A percentile compares a stretch with the other conserved stretches of the same genome.
These are phyloP conservation scores for Podaxis pistillaris DNA, from an alignment of 768 basidiomycete genomes.

Conservation along the genomic window DNA sequence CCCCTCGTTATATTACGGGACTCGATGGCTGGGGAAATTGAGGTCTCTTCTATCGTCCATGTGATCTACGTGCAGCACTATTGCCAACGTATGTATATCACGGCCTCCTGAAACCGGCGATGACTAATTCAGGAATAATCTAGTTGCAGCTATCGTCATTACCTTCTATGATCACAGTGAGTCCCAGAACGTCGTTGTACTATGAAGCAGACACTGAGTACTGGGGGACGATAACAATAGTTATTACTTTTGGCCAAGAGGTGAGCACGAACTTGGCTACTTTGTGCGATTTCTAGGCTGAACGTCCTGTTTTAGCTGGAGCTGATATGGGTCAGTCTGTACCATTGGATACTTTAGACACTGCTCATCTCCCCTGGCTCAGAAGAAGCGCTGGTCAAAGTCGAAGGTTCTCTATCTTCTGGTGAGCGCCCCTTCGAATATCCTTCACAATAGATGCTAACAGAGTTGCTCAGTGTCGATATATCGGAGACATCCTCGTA, in stretches of 20 bases:
- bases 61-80: slow-evolving; percentile 19
- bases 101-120: neutral
- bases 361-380: neutral
- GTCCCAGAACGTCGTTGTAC: neutral
- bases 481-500: slow-evolving; percentile 21
- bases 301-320: slow-evolving; percentile 17
- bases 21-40: neutral
- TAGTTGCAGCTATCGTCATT: slow-evolving; percentile 21
- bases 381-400: slow-evolving; percentile 23
- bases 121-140: neutral
- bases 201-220: neutral
- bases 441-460: neutral
- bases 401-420: slow-evolving; percentile 24
- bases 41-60: neutral
- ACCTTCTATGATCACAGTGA: slow-evolving; percentile 25
- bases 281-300: neutral
- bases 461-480: slow-evolving; percentile 19
- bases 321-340: slow-evolving; percentile 21
- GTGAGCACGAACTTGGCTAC: slow-evolving; percentile 6
- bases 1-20: neutral
- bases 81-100: slow-evolving; percentile 21
- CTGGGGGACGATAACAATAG: slow-evolving; percentile 3
- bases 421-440: slow-evolving; percentile 12
- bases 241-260: slow-evolving; percentile 23
- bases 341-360: neutral